Evolutionary conservation across 768 basidiomycete genomes (phyloP).

Genomic region (Tephrocybe sp.): DNA sequence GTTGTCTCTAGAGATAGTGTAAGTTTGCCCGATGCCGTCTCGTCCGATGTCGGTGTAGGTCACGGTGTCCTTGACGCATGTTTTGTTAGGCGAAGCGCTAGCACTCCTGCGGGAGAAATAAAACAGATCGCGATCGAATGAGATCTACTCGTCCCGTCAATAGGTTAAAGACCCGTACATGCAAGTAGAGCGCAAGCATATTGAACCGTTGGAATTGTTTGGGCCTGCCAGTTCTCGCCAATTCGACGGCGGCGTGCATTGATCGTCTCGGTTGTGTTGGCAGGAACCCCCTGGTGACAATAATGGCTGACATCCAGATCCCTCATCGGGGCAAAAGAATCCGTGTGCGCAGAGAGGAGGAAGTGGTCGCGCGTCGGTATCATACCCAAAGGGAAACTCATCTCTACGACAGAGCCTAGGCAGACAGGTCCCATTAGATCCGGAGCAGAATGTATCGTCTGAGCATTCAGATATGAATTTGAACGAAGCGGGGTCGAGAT

Average conservation of each 20-base stretch:
- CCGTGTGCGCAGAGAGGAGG: constrained; percentile 53
- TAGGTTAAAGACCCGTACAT: constrained; percentile 45
- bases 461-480: constrained; percentile 62
- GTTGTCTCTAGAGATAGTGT: constrained; percentile 56
- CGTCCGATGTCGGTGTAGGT: constrained; percentile 47
- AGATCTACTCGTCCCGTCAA: no score
- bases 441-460: constrained; percentile 55
- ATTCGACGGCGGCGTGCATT: constrained; percentile 42
- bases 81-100: constrained; percentile 48
- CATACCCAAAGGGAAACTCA: constrained; percentile 56
- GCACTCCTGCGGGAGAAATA: constrained; percentile 41
- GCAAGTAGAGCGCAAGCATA: constrained; percentile 59
- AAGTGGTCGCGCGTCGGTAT: constrained; percentile 27
- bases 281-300: constrained; percentile 44
- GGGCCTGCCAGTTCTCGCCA: constrained; percentile 37
- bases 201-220: constrained; percentile 48
- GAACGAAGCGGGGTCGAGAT: constrained; percentile 51
- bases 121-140: no score
- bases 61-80: constrained; percentile 52
- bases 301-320: constrained; percentile 48
- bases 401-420: constrained; percentile 57
- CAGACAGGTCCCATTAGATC: constrained; percentile 43
- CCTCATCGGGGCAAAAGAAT: constrained; percentile 69
- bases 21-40: constrained; percentile 38
- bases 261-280: constrained; percentile 63